Percentiles rank a stretch among this genome's conserved stretches.
These are phyloP conservation scores for Neurospora sp. DNA, from an alignment of 2,329 filamentous ascomycete genomes.

Conservation along the genomic window DNA sequence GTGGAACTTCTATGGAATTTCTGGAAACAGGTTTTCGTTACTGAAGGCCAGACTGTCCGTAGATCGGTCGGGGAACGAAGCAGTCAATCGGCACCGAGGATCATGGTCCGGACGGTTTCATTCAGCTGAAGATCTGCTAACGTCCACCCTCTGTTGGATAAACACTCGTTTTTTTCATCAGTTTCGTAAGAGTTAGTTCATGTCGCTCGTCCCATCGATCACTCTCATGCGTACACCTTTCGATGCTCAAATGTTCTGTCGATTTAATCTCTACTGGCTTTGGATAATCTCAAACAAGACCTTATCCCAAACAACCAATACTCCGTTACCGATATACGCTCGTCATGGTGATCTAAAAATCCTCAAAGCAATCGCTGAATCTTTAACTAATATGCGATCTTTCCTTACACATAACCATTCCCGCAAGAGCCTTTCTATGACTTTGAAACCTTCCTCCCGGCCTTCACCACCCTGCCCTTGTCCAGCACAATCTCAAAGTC, in stretches of 20 bases:
- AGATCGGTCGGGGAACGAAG: not conserved
- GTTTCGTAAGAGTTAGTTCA: not conserved
- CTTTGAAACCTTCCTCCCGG: constrained; percentile 21
- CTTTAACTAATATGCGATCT: not conserved
- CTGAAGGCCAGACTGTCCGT: not conserved
- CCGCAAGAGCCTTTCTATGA: not conserved
- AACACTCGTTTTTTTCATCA: not conserved
- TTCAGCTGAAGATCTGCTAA: not conserved
- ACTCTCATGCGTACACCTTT: not conserved
- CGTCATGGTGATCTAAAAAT: not conserved
- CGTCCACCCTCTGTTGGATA: not conserved
- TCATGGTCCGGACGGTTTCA: not conserved
- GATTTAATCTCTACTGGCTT: not conserved
- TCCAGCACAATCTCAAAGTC: constrained; percentile 46
- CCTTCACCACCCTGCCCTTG: constrained; percentile 38
- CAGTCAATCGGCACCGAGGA: not conserved
- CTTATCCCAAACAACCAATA: not conserved
- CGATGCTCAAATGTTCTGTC: not conserved
- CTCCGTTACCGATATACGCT: not conserved
- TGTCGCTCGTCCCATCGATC: not conserved
- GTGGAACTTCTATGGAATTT: not conserved
- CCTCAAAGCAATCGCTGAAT: not conserved
- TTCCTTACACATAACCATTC: not conserved
- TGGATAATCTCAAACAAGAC: not conserved
- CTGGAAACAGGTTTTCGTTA: not conserved